A percentile compares a stretch with the other conserved stretches of the same genome.
phyloP scores from a whole-genome alignment of 164 flowering plant genomes.

The Macadamia tetraphylla region DNA sequence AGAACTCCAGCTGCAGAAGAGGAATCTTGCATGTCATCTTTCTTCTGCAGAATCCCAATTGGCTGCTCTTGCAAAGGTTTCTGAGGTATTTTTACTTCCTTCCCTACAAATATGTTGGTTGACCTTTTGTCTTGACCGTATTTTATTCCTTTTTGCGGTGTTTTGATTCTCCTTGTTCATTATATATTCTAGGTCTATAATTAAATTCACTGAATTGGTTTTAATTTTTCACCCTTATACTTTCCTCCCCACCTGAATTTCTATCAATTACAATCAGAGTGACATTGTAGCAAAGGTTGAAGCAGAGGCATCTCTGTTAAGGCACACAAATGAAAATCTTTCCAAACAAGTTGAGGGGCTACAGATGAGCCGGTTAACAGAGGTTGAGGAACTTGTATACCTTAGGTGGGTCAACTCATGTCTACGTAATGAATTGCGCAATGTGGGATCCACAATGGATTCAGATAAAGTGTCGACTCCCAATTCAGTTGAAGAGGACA shows the following conservation, averaged over 20 bases:
- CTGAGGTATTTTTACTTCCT: constrained; percentile 44
- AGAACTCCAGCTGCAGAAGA: constrained; percentile 83
- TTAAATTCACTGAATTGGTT: neutral
- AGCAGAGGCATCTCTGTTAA: constrained; percentile 70
- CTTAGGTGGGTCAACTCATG: constrained; percentile 85
- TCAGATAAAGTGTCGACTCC: constrained; percentile 39
- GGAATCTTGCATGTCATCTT: constrained; percentile 56
- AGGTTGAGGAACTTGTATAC: constrained; percentile 86
- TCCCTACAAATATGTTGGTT: neutral
- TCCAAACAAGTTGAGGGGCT: constrained; percentile 83
- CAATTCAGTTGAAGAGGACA: constrained; percentile 19
- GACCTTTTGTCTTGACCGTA: neutral
- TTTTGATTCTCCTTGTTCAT: neutral
- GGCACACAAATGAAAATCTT: constrained; percentile 66
- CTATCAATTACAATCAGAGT: constrained; percentile 31
- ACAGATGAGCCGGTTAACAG: constrained; percentile 71
- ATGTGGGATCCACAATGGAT: constrained; percentile 22
- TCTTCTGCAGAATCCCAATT: constrained; percentile 56
- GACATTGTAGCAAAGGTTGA: constrained; percentile 60
- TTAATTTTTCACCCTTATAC: neutral
- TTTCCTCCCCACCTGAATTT: neutral
- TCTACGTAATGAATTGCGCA: constrained; percentile 55
- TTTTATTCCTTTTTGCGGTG: neutral
- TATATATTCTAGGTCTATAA: neutral
- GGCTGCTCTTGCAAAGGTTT: constrained; percentile 37